phyloP scores from a whole-genome alignment of 2,329 filamentous ascomycete genomes.

The Emergomyces pasteurianus region DNA sequence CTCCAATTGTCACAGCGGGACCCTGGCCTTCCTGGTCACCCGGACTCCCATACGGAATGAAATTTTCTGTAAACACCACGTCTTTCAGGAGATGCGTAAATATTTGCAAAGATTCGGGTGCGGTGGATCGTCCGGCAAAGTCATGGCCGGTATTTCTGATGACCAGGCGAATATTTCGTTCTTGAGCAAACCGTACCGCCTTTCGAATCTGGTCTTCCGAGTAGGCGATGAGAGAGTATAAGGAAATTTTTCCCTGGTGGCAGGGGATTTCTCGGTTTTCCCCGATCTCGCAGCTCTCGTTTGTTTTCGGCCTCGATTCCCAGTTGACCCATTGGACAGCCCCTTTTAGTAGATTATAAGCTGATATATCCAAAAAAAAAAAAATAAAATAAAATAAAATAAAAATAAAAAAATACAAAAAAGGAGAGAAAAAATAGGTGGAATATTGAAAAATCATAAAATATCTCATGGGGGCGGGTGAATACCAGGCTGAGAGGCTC shows the following conservation, averaged over 20 bases:
- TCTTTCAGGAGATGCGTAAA: constrained; percentile 24
- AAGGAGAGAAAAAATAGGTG: too few species aligned
- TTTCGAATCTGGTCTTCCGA: constrained; percentile 15
- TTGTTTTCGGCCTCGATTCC: constrained; percentile 26
- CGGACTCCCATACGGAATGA: constrained; percentile 32
- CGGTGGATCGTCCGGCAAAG: constrained; percentile 44
- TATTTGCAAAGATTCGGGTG: constrained; percentile 36
- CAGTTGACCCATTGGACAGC: constrained; percentile 29
- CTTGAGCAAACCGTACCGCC: constrained; percentile 15
- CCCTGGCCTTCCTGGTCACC: constrained; percentile 26
- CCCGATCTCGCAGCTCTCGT: constrained; percentile 20
- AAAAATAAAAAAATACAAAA: neutral
- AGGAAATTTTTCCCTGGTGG: neutral
- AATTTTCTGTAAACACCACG: constrained; percentile 23
- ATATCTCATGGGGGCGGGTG: too few species aligned
- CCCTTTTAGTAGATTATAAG: constrained; percentile 3
- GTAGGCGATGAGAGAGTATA: constrained; percentile 26
- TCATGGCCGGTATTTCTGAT: constrained; percentile 49
- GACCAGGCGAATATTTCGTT: constrained; percentile 26
- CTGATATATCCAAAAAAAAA: too few species aligned
- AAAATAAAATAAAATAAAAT: too few species aligned
- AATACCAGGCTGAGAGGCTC: constrained; percentile 21
- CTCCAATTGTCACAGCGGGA: constrained; percentile 40
- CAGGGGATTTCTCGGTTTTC: neutral
- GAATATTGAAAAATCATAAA: too few species aligned